Conservation (phyloP, 768 basidiomycete genomes). For the Hypholoma fasciculare region DNA sequence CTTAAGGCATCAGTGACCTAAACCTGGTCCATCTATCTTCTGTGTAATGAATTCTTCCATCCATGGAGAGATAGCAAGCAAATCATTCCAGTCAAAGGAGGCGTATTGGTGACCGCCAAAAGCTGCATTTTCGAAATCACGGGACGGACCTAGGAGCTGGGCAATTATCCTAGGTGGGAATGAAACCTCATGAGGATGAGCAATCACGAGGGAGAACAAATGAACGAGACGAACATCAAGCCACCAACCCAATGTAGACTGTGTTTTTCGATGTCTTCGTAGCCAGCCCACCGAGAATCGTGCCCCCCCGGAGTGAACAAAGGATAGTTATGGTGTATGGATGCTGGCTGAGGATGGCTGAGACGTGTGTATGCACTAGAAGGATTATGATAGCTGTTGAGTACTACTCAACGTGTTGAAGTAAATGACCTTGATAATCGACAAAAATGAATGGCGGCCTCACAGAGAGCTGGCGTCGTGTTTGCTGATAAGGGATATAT, state of each 20-base stretch:
- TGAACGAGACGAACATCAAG: constrained; percentile 50
- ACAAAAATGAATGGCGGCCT: constrained; percentile 3
- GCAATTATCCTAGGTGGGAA: constrained; percentile 53
- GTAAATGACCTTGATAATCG: neutral
- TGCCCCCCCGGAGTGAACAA: constrained; percentile 70
- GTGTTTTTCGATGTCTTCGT: constrained; percentile 52
- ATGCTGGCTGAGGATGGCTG: constrained; percentile 56
- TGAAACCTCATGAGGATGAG: neutral
- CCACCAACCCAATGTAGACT: constrained; percentile 75
- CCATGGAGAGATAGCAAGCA: constrained; percentile 78
- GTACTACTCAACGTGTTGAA: constrained; percentile 18
- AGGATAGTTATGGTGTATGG: constrained; percentile 63
- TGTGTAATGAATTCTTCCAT: constrained; percentile 64
- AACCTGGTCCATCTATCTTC: constrained; percentile 69
- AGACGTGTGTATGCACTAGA: constrained; percentile 42
- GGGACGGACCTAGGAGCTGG: constrained; percentile 52
- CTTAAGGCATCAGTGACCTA: constrained; percentile 46
- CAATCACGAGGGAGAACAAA: constrained; percentile 4
- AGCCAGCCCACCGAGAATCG: constrained; percentile 63
- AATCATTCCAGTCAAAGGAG: constrained; percentile 69
- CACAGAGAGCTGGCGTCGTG: constrained; percentile 28
- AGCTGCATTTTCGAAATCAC: constrained; percentile 38
- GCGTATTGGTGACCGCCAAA: constrained; percentile 59
- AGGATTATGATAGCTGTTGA: constrained; percentile 28
- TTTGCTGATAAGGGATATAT: constrained; percentile 39